Percentiles rank a stretch among this genome's conserved stretches.
Evolutionary conservation across 768 basidiomycete genomes (phyloP).

Genomic region (Dictyophora rubrovolvata): DNA sequence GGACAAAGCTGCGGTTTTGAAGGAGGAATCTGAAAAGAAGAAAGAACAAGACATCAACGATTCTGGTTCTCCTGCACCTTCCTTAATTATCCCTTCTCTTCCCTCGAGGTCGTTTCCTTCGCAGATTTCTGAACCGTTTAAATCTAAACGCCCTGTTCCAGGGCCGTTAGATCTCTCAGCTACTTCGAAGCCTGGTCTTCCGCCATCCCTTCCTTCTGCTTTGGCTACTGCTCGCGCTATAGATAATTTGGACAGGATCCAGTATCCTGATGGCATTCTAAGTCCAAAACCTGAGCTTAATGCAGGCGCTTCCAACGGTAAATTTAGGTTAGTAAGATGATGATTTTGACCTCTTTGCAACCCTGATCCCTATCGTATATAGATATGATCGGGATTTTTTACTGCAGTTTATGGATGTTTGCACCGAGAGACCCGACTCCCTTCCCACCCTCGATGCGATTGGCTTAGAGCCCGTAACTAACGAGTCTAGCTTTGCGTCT

Average conservation of each 20-base stretch:
- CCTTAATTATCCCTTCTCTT: slow-evolving; percentile 49
- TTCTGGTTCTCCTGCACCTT: slow-evolving; percentile 14
- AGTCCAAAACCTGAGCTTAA: slow-evolving; percentile 84
- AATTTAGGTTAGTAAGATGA: slow-evolving; percentile 54
- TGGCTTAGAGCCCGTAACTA: slow-evolving; percentile 67
- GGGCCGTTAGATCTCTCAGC: slow-evolving; percentile 62
- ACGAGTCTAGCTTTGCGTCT: slow-evolving; percentile 41
- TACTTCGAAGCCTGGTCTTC: slow-evolving; percentile 32
- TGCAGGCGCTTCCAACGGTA: slow-evolving; percentile 71
- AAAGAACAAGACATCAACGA: slow-evolving; percentile 32
- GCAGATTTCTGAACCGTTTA: slow-evolving; percentile 14
- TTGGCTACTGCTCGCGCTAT: slow-evolving; percentile 79
- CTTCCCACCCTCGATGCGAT: slow-evolving; percentile 85
- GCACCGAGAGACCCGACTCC: slow-evolving; percentile 89
- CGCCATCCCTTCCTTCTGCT: slow-evolving; percentile 48
- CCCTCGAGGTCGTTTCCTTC: slow-evolving; percentile 24
- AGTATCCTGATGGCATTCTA: slow-evolving; percentile 74
- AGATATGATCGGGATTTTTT: slow-evolving; percentile 98
- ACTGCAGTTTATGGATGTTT: slow-evolving; percentile 89
- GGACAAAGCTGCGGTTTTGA: slow-evolving; percentile 31
- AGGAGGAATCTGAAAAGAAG: slow-evolving; percentile 22
- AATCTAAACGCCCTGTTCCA: slow-evolving; percentile 42
- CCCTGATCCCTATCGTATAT: neutral
- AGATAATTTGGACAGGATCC: slow-evolving; percentile 63
- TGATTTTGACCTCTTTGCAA: neutral